Conservation (phyloP, 768 basidiomycete genomes). For the Neoboletus magnificus region DNA sequence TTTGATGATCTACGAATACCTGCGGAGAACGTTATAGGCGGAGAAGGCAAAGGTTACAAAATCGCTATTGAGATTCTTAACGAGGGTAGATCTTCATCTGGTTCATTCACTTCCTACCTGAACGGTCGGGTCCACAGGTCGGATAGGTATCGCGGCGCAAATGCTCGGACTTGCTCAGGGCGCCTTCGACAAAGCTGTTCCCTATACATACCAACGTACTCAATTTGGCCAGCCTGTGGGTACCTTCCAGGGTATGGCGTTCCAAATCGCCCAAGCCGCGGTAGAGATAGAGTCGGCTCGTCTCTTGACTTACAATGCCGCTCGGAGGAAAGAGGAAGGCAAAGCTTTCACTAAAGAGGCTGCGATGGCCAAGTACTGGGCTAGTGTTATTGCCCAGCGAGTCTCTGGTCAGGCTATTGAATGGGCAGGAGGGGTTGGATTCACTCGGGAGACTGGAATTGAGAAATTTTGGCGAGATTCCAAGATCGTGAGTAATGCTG, state of each 20-base stretch:
- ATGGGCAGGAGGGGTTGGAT: slow-evolving; percentile 93
- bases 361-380: slow-evolving; percentile 96
- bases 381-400: slow-evolving; percentile 83
- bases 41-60: slow-evolving; percentile 91
- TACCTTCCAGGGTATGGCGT: slow-evolving; percentile 93
- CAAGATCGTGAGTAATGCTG: slow-evolving; percentile 70
- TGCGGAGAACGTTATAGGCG: slow-evolving; percentile 87
- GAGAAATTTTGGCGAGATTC: slow-evolving; percentile 98
- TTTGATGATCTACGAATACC: slow-evolving; percentile 91
- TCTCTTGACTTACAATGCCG: slow-evolving; percentile 94
- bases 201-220: slow-evolving; percentile 88
- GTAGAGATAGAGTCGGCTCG: slow-evolving; percentile 88
- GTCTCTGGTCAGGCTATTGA: slow-evolving; percentile 91
- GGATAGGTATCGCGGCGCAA: slow-evolving; percentile 97
- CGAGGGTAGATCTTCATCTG: slow-evolving; percentile 53
- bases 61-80: slow-evolving; percentile 96
- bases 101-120: not conserved
- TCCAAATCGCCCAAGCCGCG: slow-evolving; percentile 90
- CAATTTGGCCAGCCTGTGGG: slow-evolving; percentile 96
- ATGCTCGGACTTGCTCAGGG: slow-evolving; percentile 99
- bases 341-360: slow-evolving; percentile 86
- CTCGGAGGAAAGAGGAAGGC: slow-evolving; percentile 91
- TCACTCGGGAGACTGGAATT: slow-evolving; percentile 90
- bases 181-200: slow-evolving; percentile 93
- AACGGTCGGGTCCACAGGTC: slow-evolving; percentile 40